Base-by-base conservation (phyloP, 2,329 filamentous ascomycete species). In the Emergomyces pasteurianus region DNA sequence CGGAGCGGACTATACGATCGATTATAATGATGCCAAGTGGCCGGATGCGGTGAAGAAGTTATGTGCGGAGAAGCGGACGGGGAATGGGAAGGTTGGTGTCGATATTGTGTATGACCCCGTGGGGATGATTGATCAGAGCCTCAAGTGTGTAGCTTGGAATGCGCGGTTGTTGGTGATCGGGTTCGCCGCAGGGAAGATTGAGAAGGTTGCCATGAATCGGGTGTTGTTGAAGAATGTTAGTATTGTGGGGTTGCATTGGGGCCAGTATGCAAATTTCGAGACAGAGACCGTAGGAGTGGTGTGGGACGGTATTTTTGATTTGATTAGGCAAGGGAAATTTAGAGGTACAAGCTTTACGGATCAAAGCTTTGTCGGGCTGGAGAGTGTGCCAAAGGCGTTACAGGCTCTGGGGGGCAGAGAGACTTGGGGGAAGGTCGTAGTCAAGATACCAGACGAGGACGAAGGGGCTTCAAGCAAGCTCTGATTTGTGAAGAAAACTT, bases 61-160 rank as follows among this genome's bases (percentile, higher is more conserved):
- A 52, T 78, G 75, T 63, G 69, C 71, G 26, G 64, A 70, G 63
- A 66, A 78, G 52, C 67, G 77, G 62, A 92, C 88, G 4, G 89
- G 89, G 0, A 83, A 85, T 64, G 83, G 83, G 1, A 77, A 80
- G 50, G 72, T 72, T 0, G 85, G 91, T 12, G 92, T 96, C 21
- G 92, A 97, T 74, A 90, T 97, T 58, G 92, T 97, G 26, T 97
- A 90, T 77, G 92, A 97, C 73, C 91, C 92, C 14, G 92, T 97
- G 0, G 92, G 92, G 0, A 77, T 96, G 71, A 89, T 96, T 57
- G 90, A 95, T 66, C 82, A 85, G 71, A 90, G 86, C 67, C 89
- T 92, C 67, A 96, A 95, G 76, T 96, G 92, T 77, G 89, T 88
- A 3, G 88, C 90, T 3, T 97, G 91, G 92, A 96, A 96, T 73